A percentile compares a stretch with the other conserved stretches of the same genome.
phyloP scores from a whole-genome alignment of 139 green algal genomes.

The Chlamydomonas asymmetrica region DNA sequence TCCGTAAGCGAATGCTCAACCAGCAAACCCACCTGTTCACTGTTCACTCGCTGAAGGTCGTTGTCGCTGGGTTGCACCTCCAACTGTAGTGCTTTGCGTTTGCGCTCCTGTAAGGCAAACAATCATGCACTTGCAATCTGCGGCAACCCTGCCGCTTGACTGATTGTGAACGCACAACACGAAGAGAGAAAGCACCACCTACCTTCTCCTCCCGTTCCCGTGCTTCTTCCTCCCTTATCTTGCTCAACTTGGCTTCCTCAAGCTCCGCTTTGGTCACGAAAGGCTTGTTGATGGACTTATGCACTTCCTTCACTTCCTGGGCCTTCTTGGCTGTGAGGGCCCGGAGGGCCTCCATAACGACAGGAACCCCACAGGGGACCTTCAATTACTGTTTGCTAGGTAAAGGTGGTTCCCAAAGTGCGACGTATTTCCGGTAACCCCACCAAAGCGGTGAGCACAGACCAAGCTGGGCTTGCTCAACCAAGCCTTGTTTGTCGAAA shows the following conservation, averaged over 20 bases:
- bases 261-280: constrained; percentile 47
- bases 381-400: too few relatives aligned
- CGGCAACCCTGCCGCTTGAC: background rate
- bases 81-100: constrained; percentile 20
- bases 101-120: constrained; percentile 23
- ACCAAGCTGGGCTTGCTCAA: too few relatives aligned
- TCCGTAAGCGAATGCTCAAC: background rate
- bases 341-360: constrained; percentile 53
- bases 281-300: constrained; percentile 37
- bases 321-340: constrained; percentile 58
- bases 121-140: background rate
- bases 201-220: constrained; percentile 48
- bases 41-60: background rate
- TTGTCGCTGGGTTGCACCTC: constrained; percentile 2
- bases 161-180: background rate
- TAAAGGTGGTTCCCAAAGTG: too few relatives aligned
- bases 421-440: too few relatives aligned
- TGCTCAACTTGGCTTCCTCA: constrained; percentile 53
- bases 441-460: too few relatives aligned
- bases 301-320: constrained; percentile 35
- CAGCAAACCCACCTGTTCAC: background rate
- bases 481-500: too few relatives aligned
- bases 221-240: constrained; percentile 59
- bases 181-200: background rate
- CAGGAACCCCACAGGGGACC: background rate